Base-by-base conservation (phyloP, 208 protist species). In the Herpetomonas samuelpessoai region DNA sequence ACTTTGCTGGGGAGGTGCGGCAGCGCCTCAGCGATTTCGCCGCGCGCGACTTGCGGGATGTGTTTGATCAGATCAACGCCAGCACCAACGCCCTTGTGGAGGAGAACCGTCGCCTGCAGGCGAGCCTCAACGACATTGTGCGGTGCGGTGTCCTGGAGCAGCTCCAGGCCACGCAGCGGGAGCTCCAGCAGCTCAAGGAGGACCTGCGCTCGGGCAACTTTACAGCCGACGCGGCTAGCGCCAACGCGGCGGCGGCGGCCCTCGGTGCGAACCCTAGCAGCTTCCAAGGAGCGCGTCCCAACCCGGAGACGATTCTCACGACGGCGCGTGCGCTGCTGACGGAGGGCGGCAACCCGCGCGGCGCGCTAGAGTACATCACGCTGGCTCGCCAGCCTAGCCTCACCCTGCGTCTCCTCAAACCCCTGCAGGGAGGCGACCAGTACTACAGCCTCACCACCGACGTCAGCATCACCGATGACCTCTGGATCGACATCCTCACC, bases 21-120 rank as follows among this genome's bases (percentile, higher is more conserved):
- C 66, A 71, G 51, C 74, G 76, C 28, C 68, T 92, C 12, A 57
- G 77, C 46, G 60, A 68, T 54, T 71, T 88, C 51, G 62, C 77
- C 6, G 68, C 71, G 39, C 65, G 73, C 12, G 83, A 96, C 55
- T 72, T 93, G 19, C 52, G 57, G 3, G 71, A 86, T 48, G 75
- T 72, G 16, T 59, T 89, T 47, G 74, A 54, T 0, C 53, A 64
- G 35, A 69, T 86, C 44, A 83, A 85, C 52, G 59, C 67, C 16
- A 64, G 68, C 28, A 68, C 89, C 50, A 74, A 52, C 19, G 57
- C 63, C 35, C 63, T 92, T 47, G 57, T 74, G 45, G 73, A 86
- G 57, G 79, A 92, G 31, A 93, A 93, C 67, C 65, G 62, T 45
- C 52, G 60, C 18, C 71, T 96, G 50, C 84, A 83, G 62, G 21